Base-by-base conservation (phyloP, 208 protist genomes). In the Porcisia hertigi region DNA sequence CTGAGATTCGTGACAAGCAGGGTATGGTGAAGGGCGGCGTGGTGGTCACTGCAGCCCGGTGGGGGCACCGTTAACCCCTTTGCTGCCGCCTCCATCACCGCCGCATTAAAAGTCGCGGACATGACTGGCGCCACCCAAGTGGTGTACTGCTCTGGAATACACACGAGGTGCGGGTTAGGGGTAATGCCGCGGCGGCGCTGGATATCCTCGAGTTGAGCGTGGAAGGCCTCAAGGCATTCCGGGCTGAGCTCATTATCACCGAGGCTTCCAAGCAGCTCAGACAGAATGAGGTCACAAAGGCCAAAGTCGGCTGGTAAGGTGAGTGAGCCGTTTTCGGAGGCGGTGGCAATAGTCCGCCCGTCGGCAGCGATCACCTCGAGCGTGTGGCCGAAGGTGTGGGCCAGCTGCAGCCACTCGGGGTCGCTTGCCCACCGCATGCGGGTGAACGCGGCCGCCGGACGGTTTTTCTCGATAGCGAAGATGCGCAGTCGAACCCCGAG, bases 161-260 rank as follows among this genome's bases (percentile, higher is more conserved):
- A 89, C n/a, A 69, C 65, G 63, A 92, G 62, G 60, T 85, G 45
- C 47, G 83, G 71, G 75, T 95, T 95, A 67, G 47, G 47, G 5
- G 63, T 53, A 20, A 96, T 81, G 20, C 88, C 88, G 18, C 71
- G 55, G 11, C 54, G 36, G 47, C 30, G 41, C 77, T 94, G 90
- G 39, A 91, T 54, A 43, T 54, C 36, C 84, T 25, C 86, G 92
- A 97, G 85, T 78, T 92, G 78, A 23, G 67, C 77, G 53, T 87
- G 75, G 76, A 95, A 95, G 34, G 89, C 98, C 79, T 99, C 98
- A 16, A 99, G 81, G 81, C 99, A 99, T 93, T 99, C 99, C 16
- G 99, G 99, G 73, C 97, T 99, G 12, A 99, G 92, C 85, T 99
- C 99, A 80, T 99, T 99, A 87, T 99, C 99, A 39, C 99, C 99